Evolutionary conservation across 768 basidiomycete species (phyloP), one percentile per base, ranked within the genome.

Genomic region (Phaeotremella skinneri): DNA sequence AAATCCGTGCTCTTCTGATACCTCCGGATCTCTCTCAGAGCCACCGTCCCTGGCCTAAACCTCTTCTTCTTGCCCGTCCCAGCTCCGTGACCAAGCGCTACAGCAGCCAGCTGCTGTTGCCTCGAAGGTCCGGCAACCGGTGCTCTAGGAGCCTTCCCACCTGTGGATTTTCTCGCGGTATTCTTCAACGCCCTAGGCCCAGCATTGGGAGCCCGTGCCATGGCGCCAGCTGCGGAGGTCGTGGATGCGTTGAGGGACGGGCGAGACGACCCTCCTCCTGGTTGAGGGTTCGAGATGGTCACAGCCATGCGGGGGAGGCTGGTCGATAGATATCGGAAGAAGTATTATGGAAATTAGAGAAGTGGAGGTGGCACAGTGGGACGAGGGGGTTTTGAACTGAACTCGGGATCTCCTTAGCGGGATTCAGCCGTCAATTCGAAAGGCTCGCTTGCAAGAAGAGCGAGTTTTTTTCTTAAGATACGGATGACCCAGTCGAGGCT

Each of bases 1-100:
- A 96, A 80, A 72, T 93, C 91, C 5, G 92, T 96, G 67, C 86
- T 88, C 76, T 89, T 90, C 76, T 97, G 92, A 77, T 96, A 97
- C 74, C 88, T 90, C 68, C 93, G 83, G 52, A 97, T 94, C 79
- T 97, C 92, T 43, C 88, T 84, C 62, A 97, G 79, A 31, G 92
- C 92, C 58, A 89, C 85, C 2, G 90, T 93, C 7, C 92, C 92
- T 0, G 92, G 92, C 61, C 90, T 83, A 79, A 83, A 97, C n/a
- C 92, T 82, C 69, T 78, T 82, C 72, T 81, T 84, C 82, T 81
- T 64, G 27, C 53, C 49, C 21, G 53, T 52, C 21, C 42, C 48
- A 25, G 20, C 52, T 17, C 20, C 48, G 43, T 55, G 49, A 17
- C 29, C 26, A 17, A 43, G 20, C n/a, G 52, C 34, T 27, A 56